These are phyloP conservation scores for Coniochaeta sp. DNA, from an alignment of 2,329 filamentous ascomycete species.

Conservation along the genomic window DNA sequence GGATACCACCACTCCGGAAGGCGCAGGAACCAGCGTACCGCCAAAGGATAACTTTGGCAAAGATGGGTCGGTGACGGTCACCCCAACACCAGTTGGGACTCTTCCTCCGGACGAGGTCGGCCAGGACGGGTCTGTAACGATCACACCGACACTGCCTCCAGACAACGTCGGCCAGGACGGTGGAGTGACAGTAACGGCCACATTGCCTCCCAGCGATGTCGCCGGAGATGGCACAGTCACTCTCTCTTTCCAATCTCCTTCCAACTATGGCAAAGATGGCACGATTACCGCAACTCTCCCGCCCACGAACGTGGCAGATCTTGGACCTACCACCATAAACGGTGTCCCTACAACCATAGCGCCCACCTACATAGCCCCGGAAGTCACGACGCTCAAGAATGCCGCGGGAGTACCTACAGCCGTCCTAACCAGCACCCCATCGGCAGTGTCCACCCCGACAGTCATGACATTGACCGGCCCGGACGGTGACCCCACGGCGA, in stretches of 20 bases:
- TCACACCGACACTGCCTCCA: neutral
- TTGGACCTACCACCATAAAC: neutral
- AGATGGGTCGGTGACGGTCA: neutral
- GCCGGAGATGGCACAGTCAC: neutral
- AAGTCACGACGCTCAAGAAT: constrained; percentile 5
- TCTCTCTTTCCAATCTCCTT: neutral
- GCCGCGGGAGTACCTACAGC: constrained; percentile 5
- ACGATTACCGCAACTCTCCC: neutral
- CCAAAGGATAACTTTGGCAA: neutral
- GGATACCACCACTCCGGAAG: neutral
- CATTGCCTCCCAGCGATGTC: neutral
- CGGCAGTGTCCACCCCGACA: constrained; percentile 6
- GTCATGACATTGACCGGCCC: constrained; percentile 7
- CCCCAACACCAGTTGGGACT: neutral
- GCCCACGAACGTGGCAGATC: neutral
- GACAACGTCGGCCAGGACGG: neutral
- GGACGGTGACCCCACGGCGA: constrained; percentile 6
- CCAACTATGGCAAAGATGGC: neutral
- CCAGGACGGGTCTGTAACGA: neutral
- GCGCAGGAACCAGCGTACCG: neutral
- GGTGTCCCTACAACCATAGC: neutral
- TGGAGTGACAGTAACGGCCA: neutral
- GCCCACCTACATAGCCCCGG: neutral
- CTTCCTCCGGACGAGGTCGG: neutral
- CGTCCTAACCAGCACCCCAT: constrained; percentile 6